Evolutionary conservation across 2,329 filamentous ascomycete genomes (phyloP).

Genomic region (Colletotrichum sublineola): DNA sequence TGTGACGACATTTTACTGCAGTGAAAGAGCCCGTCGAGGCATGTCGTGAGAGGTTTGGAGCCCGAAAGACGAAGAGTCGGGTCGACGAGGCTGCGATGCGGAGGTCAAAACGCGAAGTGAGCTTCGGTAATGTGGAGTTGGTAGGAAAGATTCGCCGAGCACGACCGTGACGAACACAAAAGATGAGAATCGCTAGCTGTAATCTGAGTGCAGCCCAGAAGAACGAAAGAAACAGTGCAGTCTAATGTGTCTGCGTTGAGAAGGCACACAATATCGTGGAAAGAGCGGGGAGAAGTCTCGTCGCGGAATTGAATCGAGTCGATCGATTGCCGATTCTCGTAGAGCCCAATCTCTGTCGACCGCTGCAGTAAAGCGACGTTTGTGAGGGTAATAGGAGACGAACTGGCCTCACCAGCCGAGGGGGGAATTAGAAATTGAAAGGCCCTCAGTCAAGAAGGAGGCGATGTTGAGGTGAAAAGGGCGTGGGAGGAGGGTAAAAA

Average conservation of each 20-base stretch:
- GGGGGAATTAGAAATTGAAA: neutral
- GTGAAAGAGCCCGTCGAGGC: constrained; percentile 20
- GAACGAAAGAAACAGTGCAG: neutral
- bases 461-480: neutral
- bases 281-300: neutral
- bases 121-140: neutral
- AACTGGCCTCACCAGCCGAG: constrained; percentile 9
- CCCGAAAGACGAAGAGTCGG: neutral
- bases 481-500: constrained; percentile 11
- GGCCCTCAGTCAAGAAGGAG: neutral
- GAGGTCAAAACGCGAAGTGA: neutral
- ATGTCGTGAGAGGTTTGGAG: constrained; percentile 7
- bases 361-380: neutral
- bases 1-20: constrained; percentile 52
- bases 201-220: neutral
- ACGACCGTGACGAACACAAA: neutral
- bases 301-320: constrained; percentile 9
- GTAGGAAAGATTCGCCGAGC: constrained; percentile 10
- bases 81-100: neutral
- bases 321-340: constrained; percentile 6
- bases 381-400: too few species aligned
- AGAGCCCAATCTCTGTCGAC: neutral
- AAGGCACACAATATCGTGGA: neutral
- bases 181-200: neutral
- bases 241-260: neutral